Conservation (phyloP, 768 basidiomycete genomes). For the Termitomyces sp. region DNA sequence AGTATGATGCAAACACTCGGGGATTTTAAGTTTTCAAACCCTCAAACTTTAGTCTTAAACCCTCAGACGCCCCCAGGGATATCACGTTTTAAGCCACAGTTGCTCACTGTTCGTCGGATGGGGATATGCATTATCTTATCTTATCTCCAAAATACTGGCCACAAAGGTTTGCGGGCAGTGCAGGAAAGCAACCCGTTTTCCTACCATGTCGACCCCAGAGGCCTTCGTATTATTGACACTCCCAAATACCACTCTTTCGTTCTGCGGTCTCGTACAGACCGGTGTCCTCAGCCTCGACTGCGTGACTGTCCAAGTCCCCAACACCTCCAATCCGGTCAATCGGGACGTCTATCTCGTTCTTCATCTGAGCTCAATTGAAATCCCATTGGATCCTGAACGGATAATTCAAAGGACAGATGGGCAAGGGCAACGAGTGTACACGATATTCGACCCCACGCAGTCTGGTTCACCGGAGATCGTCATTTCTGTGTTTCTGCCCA, state of each 20-base stretch:
- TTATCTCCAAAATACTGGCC: not conserved
- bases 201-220: conserved; percentile 22
- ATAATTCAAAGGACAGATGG: conserved; percentile 35
- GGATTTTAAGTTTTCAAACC: not conserved
- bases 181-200: not conserved
- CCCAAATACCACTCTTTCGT: conserved; percentile 38
- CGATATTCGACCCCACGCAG: conserved; percentile 32
- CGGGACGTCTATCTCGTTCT: conserved; percentile 67
- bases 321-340: conserved; percentile 26
- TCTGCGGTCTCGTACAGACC: conserved; percentile 25
- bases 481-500: conserved; percentile 28
- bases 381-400: conserved; percentile 54
- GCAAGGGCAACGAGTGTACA: conserved; percentile 35
- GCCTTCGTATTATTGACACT: conserved; percentile 55
- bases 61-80: too few species aligned
- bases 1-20: not conserved
- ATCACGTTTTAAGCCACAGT: not conserved
- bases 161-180: not conserved
- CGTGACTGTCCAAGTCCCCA: conserved; percentile 43
- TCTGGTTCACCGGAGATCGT: conserved; percentile 31
- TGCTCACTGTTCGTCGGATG: not conserved
- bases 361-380: conserved; percentile 48
- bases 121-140: conserved; percentile 8
- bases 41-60: not conserved
- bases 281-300: conserved; percentile 57